A percentile compares a stretch with the other conserved stretches of the same genome.
Evolutionary conservation across 2,329 filamentous ascomycete genomes (phyloP).

Genomic region (Penicillium sp.): DNA sequence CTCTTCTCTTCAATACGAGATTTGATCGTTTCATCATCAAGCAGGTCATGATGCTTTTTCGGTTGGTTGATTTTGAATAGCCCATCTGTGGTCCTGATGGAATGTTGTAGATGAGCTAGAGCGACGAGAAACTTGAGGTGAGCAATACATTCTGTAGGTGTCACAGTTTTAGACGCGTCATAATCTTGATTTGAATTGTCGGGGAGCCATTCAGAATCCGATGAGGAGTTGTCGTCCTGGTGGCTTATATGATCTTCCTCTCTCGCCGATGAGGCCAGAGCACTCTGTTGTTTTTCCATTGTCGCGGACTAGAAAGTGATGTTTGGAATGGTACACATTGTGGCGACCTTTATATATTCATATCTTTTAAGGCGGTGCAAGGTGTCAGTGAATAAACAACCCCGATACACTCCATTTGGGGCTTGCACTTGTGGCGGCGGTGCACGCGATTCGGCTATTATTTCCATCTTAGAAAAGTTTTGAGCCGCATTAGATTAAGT

Average conservation of each 20-base stretch:
- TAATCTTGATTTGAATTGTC: neutral
- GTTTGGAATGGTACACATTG: neutral
- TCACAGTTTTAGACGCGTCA: conserved; percentile 19
- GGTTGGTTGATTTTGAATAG: conserved; percentile 50
- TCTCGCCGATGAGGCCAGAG: neutral
- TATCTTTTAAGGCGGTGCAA: neutral
- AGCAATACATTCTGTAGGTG: conserved; percentile 59
- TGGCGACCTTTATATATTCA: neutral
- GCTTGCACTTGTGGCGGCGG: neutral
- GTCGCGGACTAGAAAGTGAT: neutral
- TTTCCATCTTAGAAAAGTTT: neutral
- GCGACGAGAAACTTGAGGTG: conserved; percentile 70
- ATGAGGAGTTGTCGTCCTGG: neutral
- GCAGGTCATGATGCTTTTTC: conserved; percentile 50
- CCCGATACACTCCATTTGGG: neutral
- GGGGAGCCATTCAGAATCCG: neutral
- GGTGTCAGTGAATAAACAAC: neutral
- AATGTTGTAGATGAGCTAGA: conserved; percentile 64
- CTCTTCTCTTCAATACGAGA: conserved; percentile 46
- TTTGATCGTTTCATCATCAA: conserved; percentile 42
- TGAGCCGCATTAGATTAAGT: neutral
- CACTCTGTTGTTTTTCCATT: neutral
- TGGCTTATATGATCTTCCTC: neutral
- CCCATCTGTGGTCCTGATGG: conserved; percentile 63
- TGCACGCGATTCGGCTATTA: neutral